These are phyloP conservation scores for Ophiocordyceps camponoti-rufipedis DNA, from an alignment of 2,329 filamentous ascomycete genomes.

Conservation along the genomic window DNA sequence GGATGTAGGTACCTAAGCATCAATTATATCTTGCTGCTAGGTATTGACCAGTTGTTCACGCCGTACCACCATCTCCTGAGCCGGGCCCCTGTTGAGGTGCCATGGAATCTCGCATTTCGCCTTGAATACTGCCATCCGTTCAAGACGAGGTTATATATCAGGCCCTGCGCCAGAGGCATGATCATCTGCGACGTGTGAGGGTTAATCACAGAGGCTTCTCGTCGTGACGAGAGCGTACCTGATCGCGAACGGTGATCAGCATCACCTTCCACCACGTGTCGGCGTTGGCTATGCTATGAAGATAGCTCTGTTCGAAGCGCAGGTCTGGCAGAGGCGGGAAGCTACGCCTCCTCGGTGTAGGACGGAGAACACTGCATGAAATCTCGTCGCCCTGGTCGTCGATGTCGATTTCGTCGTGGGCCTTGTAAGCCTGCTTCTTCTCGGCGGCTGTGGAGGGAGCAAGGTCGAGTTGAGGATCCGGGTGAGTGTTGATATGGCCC, in stretches of 20 bases:
- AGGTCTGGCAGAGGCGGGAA: conserved; percentile 65
- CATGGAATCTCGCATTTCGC: conserved; percentile 55
- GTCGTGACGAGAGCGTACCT: conserved; percentile 36
- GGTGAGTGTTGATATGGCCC: conserved; percentile 55
- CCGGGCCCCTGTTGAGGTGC: conserved; percentile 56
- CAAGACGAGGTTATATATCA: conserved; percentile 72
- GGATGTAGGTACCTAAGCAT: not conserved
- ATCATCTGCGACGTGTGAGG: conserved; percentile 38
- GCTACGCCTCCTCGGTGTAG: conserved; percentile 25
- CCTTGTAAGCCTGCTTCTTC: conserved; percentile 17
- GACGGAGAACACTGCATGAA: conserved; percentile 44
- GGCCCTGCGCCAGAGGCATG: conserved; percentile 73
- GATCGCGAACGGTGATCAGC: conserved; percentile 76
- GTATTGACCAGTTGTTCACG: conserved; percentile 78
- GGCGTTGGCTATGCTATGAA: conserved; percentile 69
- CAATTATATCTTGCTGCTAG: conserved; percentile 25
- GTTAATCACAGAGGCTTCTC: not conserved
- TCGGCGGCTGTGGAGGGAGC: conserved; percentile 65
- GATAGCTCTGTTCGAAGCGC: conserved; percentile 94
- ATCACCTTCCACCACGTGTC: conserved; percentile 63
- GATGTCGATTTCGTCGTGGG: conserved; percentile 6
- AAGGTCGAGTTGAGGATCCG: conserved; percentile 55
- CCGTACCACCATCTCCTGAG: conserved; percentile 87
- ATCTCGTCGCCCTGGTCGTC: conserved; percentile 46
- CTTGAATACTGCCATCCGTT: conserved; percentile 89